phyloP scores from a whole-genome alignment of 768 basidiomycete species.

The Pisolithus albus region DNA sequence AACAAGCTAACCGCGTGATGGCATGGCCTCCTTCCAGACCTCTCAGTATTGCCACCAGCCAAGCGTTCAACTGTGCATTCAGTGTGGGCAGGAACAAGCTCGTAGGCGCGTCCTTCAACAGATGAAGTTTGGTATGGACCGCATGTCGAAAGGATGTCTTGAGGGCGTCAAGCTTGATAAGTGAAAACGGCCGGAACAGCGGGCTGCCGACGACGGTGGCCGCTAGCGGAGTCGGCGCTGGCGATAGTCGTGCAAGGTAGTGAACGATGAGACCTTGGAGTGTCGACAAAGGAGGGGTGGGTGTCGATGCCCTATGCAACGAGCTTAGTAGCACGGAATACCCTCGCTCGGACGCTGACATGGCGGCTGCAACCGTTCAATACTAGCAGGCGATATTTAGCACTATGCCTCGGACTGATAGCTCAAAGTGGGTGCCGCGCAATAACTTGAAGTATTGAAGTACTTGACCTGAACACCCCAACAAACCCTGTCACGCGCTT shows the following conservation, averaged over 20 bases:
- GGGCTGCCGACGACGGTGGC: slow-evolving; percentile 27
- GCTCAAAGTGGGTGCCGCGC: too few relatives aligned
- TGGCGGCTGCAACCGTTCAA: background rate
- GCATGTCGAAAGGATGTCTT: slow-evolving; percentile 25
- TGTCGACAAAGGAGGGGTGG: slow-evolving; percentile 11
- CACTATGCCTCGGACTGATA: too few relatives aligned
- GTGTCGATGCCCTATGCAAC: slow-evolving; percentile 20
- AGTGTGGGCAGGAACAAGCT: slow-evolving; percentile 29
- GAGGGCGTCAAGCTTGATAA: slow-evolving; percentile 23
- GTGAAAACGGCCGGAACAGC: slow-evolving; percentile 25
- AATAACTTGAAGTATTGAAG: too few relatives aligned
- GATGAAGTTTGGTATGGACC: slow-evolving; percentile 21
- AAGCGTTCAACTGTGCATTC: slow-evolving; percentile 38
- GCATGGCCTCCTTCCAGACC: slow-evolving; percentile 65
- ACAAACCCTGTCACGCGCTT: too few relatives aligned
- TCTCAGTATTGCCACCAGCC: slow-evolving; percentile 45
- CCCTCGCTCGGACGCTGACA: slow-evolving; percentile 10
- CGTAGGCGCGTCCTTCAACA: slow-evolving; percentile 23
- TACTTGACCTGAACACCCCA: too few relatives aligned
- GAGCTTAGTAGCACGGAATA: slow-evolving; percentile 21
- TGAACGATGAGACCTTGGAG: slow-evolving; percentile 23
- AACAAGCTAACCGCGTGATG: slow-evolving; percentile 53
- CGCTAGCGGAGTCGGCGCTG: slow-evolving; percentile 27
- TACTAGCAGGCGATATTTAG: too few relatives aligned
- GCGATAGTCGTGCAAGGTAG: slow-evolving; percentile 21